phyloP scores from a whole-genome alignment of 1,284 basidiomycete genomes.

The Tilletia caries region DNA sequence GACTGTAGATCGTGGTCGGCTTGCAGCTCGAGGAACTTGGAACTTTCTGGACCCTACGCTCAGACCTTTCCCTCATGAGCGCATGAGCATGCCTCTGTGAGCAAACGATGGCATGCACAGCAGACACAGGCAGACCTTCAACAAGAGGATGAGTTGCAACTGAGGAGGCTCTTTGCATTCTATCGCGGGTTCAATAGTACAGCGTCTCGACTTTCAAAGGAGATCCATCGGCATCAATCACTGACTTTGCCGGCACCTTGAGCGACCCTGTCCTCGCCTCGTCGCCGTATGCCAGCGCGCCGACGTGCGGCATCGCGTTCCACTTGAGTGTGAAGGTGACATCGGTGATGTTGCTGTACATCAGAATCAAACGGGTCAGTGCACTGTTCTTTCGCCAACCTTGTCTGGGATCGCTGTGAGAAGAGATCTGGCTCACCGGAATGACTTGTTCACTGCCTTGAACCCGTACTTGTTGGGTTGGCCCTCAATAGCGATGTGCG shows the following conservation, averaged over 20 bases:
- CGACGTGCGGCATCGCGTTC: constrained; percentile 86
- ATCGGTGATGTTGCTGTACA: constrained; percentile 43
- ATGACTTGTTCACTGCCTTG: constrained; percentile 70
- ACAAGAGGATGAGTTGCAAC: too few relatives aligned
- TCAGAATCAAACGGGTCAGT: constrained; percentile 7
- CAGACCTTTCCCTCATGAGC: too few relatives aligned
- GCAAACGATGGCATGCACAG: too few relatives aligned
- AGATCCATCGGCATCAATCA: background rate
- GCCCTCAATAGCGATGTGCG: constrained; percentile 63
- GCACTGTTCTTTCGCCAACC: background rate
- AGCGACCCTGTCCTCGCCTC: constrained; percentile 12
- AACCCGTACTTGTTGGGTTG: constrained; percentile 80
- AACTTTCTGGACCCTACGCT: too few relatives aligned
- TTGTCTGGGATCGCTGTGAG: too few relatives aligned
- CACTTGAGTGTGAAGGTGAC: constrained; percentile 76
- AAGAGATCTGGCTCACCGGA: constrained; percentile 70
- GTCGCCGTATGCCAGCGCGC: constrained; percentile 60
- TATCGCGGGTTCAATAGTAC: background rate
- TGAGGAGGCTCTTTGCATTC: too few relatives aligned
- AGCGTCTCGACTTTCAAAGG: constrained; percentile 2
- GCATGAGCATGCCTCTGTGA: too few relatives aligned
- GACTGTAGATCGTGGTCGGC: too few relatives aligned
- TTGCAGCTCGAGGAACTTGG: too few relatives aligned
- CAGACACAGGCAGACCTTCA: too few relatives aligned
- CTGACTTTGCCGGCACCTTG: background rate